These are phyloP conservation scores for Bolboschoenus planiculmis DNA, from an alignment of 176 grass and related monocot species.

Conservation along the genomic window DNA sequence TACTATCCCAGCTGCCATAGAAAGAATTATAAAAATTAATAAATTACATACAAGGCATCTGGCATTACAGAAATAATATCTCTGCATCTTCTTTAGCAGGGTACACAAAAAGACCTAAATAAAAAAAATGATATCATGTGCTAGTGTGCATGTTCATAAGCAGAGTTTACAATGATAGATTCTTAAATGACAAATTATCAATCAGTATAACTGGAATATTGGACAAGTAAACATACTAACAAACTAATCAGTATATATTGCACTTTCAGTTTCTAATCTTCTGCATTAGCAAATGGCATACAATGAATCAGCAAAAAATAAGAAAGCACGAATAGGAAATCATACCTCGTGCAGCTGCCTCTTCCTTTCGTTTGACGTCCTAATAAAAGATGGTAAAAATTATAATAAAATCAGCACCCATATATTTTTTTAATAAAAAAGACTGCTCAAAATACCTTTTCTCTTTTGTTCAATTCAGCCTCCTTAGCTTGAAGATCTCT, in stretches of 20 bases:
- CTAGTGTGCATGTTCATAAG: background rate
- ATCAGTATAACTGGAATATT: background rate
- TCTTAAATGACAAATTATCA: background rate
- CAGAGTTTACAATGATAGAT: background rate
- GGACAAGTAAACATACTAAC: background rate
- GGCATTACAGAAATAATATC: background rate
- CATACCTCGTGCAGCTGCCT: constrained; percentile 73
- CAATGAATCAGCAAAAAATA: background rate
- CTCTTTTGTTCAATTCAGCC: constrained; percentile 82
- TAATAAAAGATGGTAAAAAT: constrained; percentile 30
- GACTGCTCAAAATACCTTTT: constrained; percentile 44
- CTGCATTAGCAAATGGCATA: background rate
- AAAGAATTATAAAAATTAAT: background rate
- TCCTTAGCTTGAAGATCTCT: constrained; percentile 91
- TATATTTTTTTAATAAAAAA: background rate
- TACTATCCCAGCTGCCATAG: constrained; percentile 75
- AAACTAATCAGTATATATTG: background rate
- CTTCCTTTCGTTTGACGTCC: constrained; percentile 87
- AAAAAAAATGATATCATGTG: background rate
- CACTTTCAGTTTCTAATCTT: background rate
- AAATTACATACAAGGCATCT: background rate
- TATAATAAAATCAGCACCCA: constrained; percentile 7
- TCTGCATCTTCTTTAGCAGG: background rate
- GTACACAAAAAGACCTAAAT: background rate
- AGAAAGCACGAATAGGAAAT: background rate